Evolutionary conservation across 2,329 filamentous ascomycete species (phyloP).

Genomic region (Capronia americana): DNA sequence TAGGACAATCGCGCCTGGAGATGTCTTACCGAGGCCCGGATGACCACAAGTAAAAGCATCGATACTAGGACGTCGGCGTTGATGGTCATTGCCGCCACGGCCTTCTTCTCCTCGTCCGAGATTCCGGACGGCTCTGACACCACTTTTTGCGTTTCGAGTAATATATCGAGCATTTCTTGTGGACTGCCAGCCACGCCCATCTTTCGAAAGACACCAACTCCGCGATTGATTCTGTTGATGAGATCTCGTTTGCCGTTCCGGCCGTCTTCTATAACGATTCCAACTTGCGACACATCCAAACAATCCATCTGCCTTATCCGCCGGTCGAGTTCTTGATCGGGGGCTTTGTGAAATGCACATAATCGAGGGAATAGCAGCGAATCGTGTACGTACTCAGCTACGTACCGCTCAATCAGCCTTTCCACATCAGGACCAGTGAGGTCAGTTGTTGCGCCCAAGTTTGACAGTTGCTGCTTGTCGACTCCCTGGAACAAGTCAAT

Average conservation of each 20-base stretch:
- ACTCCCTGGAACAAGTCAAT: conserved; percentile 96
- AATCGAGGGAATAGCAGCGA: conserved; percentile 81
- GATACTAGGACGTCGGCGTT: conserved; percentile 94
- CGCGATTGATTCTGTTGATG: conserved; percentile 74
- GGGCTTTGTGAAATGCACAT: conserved; percentile 75
- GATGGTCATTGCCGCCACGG: conserved; percentile 64
- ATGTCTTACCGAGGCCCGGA: conserved; percentile 84
- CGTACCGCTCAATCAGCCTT: conserved; percentile 90
- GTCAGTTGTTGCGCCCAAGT: conserved; percentile 90
- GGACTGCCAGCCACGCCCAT: conserved; percentile 78
- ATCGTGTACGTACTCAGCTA: conserved; percentile 90
- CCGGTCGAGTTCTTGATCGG: conserved; percentile 85
- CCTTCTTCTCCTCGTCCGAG: conserved; percentile 57
- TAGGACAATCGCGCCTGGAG: conserved; percentile 89
- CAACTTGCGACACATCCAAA: conserved; percentile 92
- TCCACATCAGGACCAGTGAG: conserved; percentile 91
- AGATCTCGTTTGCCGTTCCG: conserved; percentile 80
- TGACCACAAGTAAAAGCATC: conserved; percentile 87
- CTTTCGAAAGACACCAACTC: conserved; percentile 87
- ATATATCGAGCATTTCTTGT: conserved; percentile 84
- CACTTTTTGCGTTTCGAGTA: conserved; percentile 81
- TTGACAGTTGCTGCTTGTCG: conserved; percentile 91
- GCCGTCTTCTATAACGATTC: conserved; percentile 82
- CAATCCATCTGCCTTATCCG: conserved; percentile 93
- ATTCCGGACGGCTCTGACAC: conserved; percentile 68